Evolutionary conservation across 768 basidiomycete species (phyloP).

Genomic region (Macrocybe gigantea): DNA sequence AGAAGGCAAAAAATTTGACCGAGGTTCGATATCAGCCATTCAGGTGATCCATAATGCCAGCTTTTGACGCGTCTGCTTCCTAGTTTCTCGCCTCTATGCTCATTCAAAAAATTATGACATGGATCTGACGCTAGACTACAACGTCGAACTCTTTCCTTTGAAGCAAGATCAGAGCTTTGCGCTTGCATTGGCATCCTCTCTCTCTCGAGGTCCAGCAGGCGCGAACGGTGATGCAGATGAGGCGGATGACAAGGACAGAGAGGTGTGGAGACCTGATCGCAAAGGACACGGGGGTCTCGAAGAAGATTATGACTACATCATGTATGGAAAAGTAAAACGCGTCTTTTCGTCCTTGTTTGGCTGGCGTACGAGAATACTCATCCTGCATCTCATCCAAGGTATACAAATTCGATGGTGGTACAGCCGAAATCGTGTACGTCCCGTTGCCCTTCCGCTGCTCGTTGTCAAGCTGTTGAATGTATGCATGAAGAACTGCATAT

Average conservation of each 20-base stretch:
- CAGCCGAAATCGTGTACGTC: conserved; percentile 79
- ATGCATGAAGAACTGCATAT: conserved; percentile 73
- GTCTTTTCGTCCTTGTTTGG: background rate
- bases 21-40: conserved; percentile 54
- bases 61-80: background rate
- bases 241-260: conserved; percentile 63
- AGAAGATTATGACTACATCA: conserved; percentile 97
- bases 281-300: conserved; percentile 80
- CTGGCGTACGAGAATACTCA: background rate
- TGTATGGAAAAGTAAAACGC: conserved; percentile 87
- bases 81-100: conserved; percentile 89
- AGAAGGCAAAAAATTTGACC: conserved; percentile 96
- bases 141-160: conserved; percentile 85
- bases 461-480: conserved; percentile 7
- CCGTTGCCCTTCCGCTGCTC: background rate
- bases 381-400: conserved; percentile 43
- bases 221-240: conserved; percentile 44
- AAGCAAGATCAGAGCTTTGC: conserved; percentile 66
- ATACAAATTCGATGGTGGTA: conserved; percentile 92
- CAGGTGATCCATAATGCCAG: background rate
- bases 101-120: conserved; percentile 90
- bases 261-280: conserved; percentile 82
- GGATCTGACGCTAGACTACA: conserved; percentile 91
- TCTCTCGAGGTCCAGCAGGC: conserved; percentile 46
- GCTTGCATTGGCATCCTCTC: conserved; percentile 79